Evolutionary conservation across 2,329 filamentous ascomycete genomes (phyloP), one percentile per base, ranked within the genome.

Genomic region (Fusarium fujikuroi): DNA sequence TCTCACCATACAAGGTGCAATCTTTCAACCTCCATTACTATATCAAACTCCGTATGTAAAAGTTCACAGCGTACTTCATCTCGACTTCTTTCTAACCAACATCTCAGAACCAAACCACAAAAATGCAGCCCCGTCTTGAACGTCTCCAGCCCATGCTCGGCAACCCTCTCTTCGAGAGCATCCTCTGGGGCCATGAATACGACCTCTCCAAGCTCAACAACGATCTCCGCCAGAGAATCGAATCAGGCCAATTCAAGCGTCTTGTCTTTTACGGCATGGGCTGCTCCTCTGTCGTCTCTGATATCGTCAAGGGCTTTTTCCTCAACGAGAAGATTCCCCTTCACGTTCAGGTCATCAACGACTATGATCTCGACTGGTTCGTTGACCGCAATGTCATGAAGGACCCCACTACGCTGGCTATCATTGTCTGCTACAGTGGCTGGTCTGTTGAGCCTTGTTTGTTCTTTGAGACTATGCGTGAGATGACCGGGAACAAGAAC

Each of bases 71-170:
- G 7, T 2, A 19, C 1, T 9, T 19, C 10, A 5, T 9, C n/a
- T 34, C 23, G 19, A 23, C 1, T 10, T 8, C 6, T 4, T 11
- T 15, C 21, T 57, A 37, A 53, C 4, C 3, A 19, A 7, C 1
- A 9, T 16, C 12, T 0, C 4, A 53, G 50, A 53, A 12, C 19
- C 28, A 57, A 28, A 2, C 19, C 14, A 57, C 9, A 16, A 42
- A 62, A 34, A 40, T 67, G 46, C 28, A 70, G 62, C 37, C 53
- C 30, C 47, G 59, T 37, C 37, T 61, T 14, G 47, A 61, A 56
- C 59, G 39, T 25, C 37, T 61, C 15, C 47, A 61, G 59, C 59
- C 59, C 47, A 43, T 61, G 37, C 59, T 61, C 11, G 47, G 59
- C 30, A 44, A 61, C 47, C 59, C 59, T 44, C 47, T 56, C 10